Evolutionary conservation across 2,329 filamentous ascomycete genomes (phyloP).

Genomic region (Dichotomopilus funicola): DNA sequence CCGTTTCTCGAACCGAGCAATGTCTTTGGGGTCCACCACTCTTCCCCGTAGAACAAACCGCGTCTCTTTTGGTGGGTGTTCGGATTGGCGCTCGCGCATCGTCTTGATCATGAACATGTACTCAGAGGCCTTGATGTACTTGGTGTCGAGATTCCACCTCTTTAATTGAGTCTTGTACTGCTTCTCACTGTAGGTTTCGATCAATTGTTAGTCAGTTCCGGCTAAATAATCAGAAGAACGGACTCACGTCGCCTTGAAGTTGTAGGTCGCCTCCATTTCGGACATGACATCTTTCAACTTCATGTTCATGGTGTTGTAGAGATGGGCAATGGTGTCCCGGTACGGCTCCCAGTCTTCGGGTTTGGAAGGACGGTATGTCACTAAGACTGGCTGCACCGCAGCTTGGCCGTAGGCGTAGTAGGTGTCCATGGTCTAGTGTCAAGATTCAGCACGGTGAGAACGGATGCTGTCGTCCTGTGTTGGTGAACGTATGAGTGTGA

Average conservation of each 20-base stretch:
- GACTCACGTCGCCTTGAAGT: slow-evolving; percentile 29
- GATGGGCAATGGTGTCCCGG: slow-evolving; percentile 24
- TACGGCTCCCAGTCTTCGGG: slow-evolving; percentile 31
- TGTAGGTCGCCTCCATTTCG: slow-evolving; percentile 28
- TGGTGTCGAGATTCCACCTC: slow-evolving; percentile 30
- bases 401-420: slow-evolving; percentile 15
- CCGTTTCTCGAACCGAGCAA: slow-evolving; percentile 26
- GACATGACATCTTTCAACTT: slow-evolving; percentile 34
- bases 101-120: slow-evolving; percentile 29
- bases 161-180: slow-evolving; percentile 31
- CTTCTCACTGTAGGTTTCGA: slow-evolving; percentile 20
- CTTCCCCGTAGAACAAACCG: slow-evolving; percentile 26
- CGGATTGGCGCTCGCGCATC: slow-evolving; percentile 21
- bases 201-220: neutral
- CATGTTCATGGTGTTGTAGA: slow-evolving; percentile 28
- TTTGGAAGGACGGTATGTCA: slow-evolving; percentile 23
- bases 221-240: neutral
- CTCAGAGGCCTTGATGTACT: slow-evolving; percentile 30
- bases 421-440: slow-evolving; percentile 6
- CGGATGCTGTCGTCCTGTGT: too few relatives aligned
- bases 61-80: slow-evolving; percentile 23
- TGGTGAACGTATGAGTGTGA: neutral
- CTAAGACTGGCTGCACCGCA: slow-evolving; percentile 3
- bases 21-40: slow-evolving; percentile 26
- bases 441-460: too few relatives aligned